These are phyloP conservation scores for Quercus agrifolia DNA, from an alignment of 306 rosid genomes.

Conservation along the genomic window DNA sequence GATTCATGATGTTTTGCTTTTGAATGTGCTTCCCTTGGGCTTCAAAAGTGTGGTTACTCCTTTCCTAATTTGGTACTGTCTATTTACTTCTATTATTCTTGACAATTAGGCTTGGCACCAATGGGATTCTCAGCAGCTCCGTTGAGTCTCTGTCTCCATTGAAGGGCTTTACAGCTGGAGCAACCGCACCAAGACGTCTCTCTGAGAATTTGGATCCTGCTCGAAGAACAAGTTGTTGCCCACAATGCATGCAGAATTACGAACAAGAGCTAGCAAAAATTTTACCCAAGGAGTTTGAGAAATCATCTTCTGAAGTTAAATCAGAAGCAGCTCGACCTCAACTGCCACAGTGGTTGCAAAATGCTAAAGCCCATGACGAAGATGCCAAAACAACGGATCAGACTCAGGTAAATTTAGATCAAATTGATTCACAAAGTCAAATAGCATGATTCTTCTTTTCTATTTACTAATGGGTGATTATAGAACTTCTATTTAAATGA, in stretches of 20 bases:
- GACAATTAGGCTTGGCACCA: slow-evolving; percentile 64
- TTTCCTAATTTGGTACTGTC: slow-evolving; percentile 11
- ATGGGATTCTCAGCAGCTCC: slow-evolving; percentile 74
- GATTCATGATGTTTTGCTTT: background rate
- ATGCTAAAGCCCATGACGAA: slow-evolving; percentile 49
- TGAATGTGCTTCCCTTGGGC: slow-evolving; percentile 11
- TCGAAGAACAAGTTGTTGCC: slow-evolving; percentile 52
- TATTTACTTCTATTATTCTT: slow-evolving; percentile 18
- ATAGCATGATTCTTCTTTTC: background rate
- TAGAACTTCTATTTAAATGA: background rate
- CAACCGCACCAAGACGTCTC: slow-evolving; percentile 42
- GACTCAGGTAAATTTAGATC: slow-evolving; percentile 44
- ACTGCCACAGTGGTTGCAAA: slow-evolving; percentile 92
- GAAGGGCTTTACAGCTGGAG: slow-evolving; percentile 49
- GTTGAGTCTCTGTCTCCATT: slow-evolving; percentile 71
- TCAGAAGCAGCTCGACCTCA: slow-evolving; percentile 42
- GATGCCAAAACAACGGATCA: slow-evolving; percentile 46
- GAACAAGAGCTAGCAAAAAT: slow-evolving; percentile 60
- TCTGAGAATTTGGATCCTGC: slow-evolving; percentile 58
- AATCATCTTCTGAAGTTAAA: slow-evolving; percentile 47
- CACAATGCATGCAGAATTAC: slow-evolving; percentile 52
- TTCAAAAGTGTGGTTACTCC: slow-evolving; percentile 19
- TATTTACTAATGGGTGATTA: background rate
- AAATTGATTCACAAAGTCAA: background rate
- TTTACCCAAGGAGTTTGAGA: slow-evolving; percentile 53